Base-by-base conservation (phyloP, 2,329 filamentous ascomycete species). In the Phoma sp. region DNA sequence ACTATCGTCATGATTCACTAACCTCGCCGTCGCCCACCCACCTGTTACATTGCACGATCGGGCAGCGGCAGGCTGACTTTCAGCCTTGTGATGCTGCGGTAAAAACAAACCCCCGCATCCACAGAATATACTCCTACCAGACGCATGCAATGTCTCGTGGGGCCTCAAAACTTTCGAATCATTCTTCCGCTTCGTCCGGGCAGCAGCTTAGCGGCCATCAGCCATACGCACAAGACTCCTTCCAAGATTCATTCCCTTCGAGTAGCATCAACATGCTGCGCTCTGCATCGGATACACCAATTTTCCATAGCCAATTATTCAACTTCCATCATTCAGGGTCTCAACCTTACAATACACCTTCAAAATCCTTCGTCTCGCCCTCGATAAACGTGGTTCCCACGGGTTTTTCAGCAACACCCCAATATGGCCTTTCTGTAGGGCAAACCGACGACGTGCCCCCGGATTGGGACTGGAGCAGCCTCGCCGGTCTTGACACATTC, bases 21-120 rank as follows among this genome's bases (percentile, higher is more conserved):
- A 46, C 10, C 48, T 43, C 32, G 5, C 9, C 29, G 7, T 36
- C 29, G 40, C 60, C 11, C 5, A 46, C 53, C 5, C 29, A 36
- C 38, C 29, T 18, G 29, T 34, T 34, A n/a, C 37, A 15, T 26
- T 40, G n/a, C 1, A 28, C 17, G 9, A 39, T n/a, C 25, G 42
- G 47, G 12, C 55, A 56, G 38, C 47, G 59, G 21, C 54, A 62
- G 57, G 55, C 61, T 59, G 54, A 56, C 40, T 12, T 39, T 47
- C 64, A 67, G 57, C 59, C n/a, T n/a, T n/a, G n/a, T n/a, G n/a
- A 64, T 66, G 57, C 37, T 48, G 33, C 43, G n/a, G 11, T 12
- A 23, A 25, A 11, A 26, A 7, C 10, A 7, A 37, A 52, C 37
- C 47, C 37, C 25, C 53, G 40, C 18, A 45, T 23, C 37, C 29